Evolutionary conservation across 257 asterid genomes (phyloP).

Genomic region (Solanum boliviense): DNA sequence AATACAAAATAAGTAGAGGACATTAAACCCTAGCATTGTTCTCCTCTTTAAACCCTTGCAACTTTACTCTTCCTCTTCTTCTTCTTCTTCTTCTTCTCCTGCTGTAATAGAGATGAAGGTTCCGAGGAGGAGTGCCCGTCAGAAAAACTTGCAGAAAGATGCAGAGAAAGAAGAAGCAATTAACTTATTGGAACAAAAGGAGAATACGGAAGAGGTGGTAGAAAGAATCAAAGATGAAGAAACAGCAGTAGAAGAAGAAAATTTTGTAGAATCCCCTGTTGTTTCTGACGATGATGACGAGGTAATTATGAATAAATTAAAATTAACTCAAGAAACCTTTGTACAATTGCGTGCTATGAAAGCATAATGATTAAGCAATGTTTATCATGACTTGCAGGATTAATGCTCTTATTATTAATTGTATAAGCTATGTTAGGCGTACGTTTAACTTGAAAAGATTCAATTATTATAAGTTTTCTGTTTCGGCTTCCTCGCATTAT

Average conservation of each 20-base stretch:
- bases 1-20: background rate
- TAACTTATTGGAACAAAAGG: background rate
- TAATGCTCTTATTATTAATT: background rate
- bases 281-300: slow-evolving; percentile 7
- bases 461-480: background rate
- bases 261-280: slow-evolving; percentile 6
- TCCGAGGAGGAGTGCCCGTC: background rate
- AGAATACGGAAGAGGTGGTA: background rate
- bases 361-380: too few relatives aligned
- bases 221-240: background rate
- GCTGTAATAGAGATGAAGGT: background rate
- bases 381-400: background rate
- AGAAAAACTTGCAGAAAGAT: background rate
- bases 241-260: background rate
- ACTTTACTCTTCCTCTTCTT: background rate
- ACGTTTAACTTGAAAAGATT: background rate
- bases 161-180: background rate
- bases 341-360: background rate
- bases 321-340: too few relatives aligned
- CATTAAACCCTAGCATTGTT: background rate
- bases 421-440: background rate
- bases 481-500: background rate
- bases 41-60: background rate
- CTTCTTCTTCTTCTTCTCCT: background rate
- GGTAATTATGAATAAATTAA: background rate